These are phyloP conservation scores for Phytophthora vignae DNA, from an alignment of 352 stramenopile genomes.

Conservation along the genomic window DNA sequence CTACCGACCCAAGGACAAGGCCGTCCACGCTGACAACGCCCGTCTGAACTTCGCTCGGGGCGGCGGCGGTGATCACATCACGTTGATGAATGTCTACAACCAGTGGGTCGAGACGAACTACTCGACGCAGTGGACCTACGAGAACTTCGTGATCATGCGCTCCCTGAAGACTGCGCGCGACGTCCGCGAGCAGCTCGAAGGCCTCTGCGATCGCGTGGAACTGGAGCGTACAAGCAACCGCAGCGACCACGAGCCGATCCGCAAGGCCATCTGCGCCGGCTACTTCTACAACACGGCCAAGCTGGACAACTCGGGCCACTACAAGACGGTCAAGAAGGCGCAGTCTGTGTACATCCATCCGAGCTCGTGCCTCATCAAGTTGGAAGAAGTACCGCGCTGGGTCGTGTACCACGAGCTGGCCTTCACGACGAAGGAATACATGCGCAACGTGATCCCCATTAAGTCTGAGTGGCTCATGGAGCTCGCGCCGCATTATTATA, in stretches of 20 bases:
- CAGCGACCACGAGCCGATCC: conserved; percentile 93
- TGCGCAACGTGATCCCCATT: conserved; percentile 97
- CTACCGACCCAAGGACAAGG: conserved; percentile 99
- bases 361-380: conserved; percentile 95
- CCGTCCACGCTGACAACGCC: conserved; percentile 98
- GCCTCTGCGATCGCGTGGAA: conserved; percentile 99
- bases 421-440: conserved; percentile 99
- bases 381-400: conserved; percentile 93
- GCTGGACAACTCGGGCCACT: conserved; percentile 95
- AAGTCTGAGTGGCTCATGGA: conserved; percentile 98
- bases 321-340: conserved; percentile 99
- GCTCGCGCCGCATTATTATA: conserved; percentile 99
- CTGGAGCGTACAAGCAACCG: conserved; percentile 91
- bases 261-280: conserved; percentile 97
- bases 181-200: conserved; percentile 98
- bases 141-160: conserved; percentile 97
- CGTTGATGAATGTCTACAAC: conserved; percentile 97
- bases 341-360: conserved; percentile 99
- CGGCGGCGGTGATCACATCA: conserved; percentile 97
- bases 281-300: conserved; percentile 99
- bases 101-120: conserved; percentile 99
- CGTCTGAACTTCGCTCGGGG: conserved; percentile 97
- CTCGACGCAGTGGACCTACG: conserved; percentile 96
- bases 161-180: conserved; percentile 98
- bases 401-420: conserved; percentile 99